Evolutionary conservation across 495 filamentous ascomycete species (phyloP).

Genomic region (Aspergillus egyptiacus): DNA sequence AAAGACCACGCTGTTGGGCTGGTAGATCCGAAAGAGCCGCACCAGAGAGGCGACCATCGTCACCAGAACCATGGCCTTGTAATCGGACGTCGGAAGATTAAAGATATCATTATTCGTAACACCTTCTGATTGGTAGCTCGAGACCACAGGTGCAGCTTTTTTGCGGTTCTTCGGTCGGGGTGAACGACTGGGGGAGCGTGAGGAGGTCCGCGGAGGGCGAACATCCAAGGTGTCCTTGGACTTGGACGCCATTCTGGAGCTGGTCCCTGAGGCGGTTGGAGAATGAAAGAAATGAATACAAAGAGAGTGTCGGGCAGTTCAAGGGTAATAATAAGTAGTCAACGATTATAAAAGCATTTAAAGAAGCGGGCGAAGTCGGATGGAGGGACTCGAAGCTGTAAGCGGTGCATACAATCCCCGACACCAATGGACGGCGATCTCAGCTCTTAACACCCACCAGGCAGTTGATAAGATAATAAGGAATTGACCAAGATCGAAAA

Average conservation of each 20-base stretch:
- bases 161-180: constrained; percentile 40
- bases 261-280: not conserved
- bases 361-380: not conserved
- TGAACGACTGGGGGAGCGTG: constrained; percentile 39
- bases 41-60: constrained; percentile 74
- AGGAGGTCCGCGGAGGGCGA: constrained; percentile 29
- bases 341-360: constrained; percentile 10
- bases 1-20: constrained; percentile 94
- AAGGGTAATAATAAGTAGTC: constrained; percentile 6
- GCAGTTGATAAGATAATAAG: constrained; percentile 10
- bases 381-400: not conserved
- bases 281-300: constrained; percentile 8
- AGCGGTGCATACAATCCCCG: constrained; percentile 3
- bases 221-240: constrained; percentile 37
- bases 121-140: constrained; percentile 48
- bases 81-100: constrained; percentile 69
- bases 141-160: constrained; percentile 16
- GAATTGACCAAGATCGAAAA: constrained; percentile 2
- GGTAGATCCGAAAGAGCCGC: constrained; percentile 90
- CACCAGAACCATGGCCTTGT: constrained; percentile 62
- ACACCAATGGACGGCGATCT: constrained; percentile 17
- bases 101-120: constrained; percentile 50
- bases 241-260: constrained; percentile 31
- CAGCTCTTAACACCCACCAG: constrained; percentile 24
- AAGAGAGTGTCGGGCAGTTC: constrained; percentile 11